Evolutionary conservation across 2,329 filamentous ascomycete genomes (phyloP).

Genomic region (Elsinoe ampelina): DNA sequence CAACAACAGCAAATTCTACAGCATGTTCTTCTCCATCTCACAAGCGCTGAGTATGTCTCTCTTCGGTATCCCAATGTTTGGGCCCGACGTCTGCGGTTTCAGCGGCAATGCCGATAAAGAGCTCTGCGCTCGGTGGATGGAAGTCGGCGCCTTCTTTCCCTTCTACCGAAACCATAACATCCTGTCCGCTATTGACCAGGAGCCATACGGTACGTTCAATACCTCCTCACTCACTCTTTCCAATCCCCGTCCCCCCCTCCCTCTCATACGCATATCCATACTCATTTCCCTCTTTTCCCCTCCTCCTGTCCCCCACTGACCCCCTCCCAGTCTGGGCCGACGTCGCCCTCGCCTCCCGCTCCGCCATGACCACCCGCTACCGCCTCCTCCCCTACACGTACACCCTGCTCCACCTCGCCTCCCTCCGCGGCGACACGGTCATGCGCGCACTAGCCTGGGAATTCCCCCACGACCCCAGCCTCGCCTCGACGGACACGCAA

Average conservation of each 20-base stretch:
- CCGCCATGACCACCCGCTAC: constrained; percentile 63
- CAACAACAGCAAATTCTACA: constrained; percentile 57
- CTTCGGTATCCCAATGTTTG: constrained; percentile 71
- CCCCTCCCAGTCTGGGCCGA: constrained; percentile 44
- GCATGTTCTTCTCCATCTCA: constrained; percentile 68
- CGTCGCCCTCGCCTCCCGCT: constrained; percentile 55
- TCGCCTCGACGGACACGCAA: constrained; percentile 58
- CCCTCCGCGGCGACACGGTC: constrained; percentile 57
- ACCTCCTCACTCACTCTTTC: not conserved
- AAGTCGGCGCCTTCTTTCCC: constrained; percentile 63
- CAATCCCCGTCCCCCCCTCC: not conserved
- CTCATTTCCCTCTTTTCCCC: no score
- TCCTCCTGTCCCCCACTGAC: not conserved
- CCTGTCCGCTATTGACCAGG: constrained; percentile 52
- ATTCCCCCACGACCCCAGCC: constrained; percentile 60
- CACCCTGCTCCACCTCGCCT: constrained; percentile 58
- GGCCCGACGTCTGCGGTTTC: constrained; percentile 62
- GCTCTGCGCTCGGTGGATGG: constrained; percentile 66
- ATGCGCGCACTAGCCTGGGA: constrained; percentile 68
- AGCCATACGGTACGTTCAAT: constrained; percentile 46
- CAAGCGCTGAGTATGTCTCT: constrained; percentile 67
- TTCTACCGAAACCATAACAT: constrained; percentile 64
- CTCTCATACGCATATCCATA: not conserved
- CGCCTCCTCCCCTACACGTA: constrained; percentile 66
- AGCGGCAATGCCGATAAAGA: constrained; percentile 57